Percentiles rank a stretch among this genome's conserved stretches.
These are phyloP conservation scores for Candida ortonii DNA, from an alignment of 805 yeast genomes.

Conservation along the genomic window DNA sequence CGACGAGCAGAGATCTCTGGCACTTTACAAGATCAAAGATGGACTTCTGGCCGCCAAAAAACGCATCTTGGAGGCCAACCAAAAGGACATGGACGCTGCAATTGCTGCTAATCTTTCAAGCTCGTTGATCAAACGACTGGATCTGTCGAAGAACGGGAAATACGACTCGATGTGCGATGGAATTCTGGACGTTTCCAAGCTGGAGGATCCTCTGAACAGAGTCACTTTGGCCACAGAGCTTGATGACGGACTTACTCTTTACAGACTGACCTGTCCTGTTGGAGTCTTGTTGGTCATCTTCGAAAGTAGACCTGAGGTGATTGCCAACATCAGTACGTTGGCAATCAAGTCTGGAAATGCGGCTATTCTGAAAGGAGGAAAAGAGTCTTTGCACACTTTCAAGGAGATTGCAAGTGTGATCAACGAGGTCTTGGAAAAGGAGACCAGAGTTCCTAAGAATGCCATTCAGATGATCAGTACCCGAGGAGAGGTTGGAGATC, in stretches of 20 bases:
- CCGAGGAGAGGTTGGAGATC: slow-evolving; percentile 84
- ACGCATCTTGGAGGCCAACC: slow-evolving; percentile 68
- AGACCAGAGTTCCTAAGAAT: slow-evolving; percentile 72
- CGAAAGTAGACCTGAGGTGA: slow-evolving; percentile 97
- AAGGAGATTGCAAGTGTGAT: slow-evolving; percentile 75
- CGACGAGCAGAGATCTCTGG: slow-evolving; percentile 68
- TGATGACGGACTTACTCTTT: slow-evolving; percentile 84
- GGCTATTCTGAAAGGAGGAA: slow-evolving; percentile 96
- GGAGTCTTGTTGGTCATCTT: slow-evolving; percentile 92
- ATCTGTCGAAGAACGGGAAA: slow-evolving; percentile 76
- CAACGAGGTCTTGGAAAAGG: slow-evolving; percentile 47
- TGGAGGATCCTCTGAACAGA: slow-evolving; percentile 93
- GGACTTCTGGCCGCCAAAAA: slow-evolving; percentile 59
- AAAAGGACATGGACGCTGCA: slow-evolving; percentile 71
- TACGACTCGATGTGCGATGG: slow-evolving; percentile 95
- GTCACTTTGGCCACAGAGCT: slow-evolving; percentile 76
- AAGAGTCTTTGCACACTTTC: slow-evolving; percentile 85
- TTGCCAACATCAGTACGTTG: slow-evolving; percentile 93
- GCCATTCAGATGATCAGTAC: slow-evolving; percentile 87
- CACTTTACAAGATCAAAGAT: slow-evolving; percentile 70
- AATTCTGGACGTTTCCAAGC: slow-evolving; percentile 80
- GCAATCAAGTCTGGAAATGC: slow-evolving; percentile 97
- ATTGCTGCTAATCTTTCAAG: slow-evolving; percentile 55
- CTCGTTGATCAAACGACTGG: slow-evolving; percentile 79
- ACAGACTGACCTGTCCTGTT: slow-evolving; percentile 86